Evolutionary conservation across 1,284 basidiomycete genomes (phyloP).

Genomic region (Ustilago loliicola): DNA sequence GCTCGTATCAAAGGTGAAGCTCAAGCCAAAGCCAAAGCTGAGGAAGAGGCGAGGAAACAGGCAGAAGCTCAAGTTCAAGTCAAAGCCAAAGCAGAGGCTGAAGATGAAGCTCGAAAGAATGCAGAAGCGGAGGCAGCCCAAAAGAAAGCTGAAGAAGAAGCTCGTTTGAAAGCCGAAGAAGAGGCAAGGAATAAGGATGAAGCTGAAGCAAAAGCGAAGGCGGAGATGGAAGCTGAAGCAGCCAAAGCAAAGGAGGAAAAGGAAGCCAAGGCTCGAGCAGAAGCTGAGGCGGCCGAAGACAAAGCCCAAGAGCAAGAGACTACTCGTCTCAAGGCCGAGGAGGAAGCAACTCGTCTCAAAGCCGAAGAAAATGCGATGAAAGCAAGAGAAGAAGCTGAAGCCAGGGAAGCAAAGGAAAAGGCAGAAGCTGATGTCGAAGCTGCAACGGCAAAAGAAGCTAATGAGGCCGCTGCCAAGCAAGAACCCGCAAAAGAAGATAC

Average conservation of each 20-base stretch:
- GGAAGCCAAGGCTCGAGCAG: neutral
- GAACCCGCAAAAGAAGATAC: neutral
- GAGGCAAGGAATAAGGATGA: conserved; percentile 1
- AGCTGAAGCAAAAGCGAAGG: neutral
- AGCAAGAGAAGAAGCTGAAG: neutral
- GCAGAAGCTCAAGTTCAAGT: conserved; percentile 16
- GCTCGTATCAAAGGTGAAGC: neutral
- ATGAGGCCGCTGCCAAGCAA: conserved; percentile 1
- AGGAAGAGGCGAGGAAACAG: conserved; percentile 5
- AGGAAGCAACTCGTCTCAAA: neutral
- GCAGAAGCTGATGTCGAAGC: neutral
- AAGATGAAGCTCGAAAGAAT: conserved; percentile 9
- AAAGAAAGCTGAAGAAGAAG: neutral
- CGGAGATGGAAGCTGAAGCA: conserved; percentile 1
- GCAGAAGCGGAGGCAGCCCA: neutral
- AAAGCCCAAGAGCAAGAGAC: neutral
- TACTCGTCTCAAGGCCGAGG: neutral
- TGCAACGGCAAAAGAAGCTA: neutral
- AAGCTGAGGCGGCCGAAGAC: neutral
- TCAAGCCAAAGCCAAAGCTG: conserved; percentile 8
- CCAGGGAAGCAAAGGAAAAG: conserved; percentile 1
- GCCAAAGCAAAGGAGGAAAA: conserved; percentile 4
- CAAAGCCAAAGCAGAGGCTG: conserved; percentile 16
- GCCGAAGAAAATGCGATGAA: neutral
- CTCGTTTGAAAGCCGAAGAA: conserved; percentile 1